Evolutionary conservation across 2,329 filamentous ascomycete species (phyloP).

Genomic region (Domatiomyces globalis): DNA sequence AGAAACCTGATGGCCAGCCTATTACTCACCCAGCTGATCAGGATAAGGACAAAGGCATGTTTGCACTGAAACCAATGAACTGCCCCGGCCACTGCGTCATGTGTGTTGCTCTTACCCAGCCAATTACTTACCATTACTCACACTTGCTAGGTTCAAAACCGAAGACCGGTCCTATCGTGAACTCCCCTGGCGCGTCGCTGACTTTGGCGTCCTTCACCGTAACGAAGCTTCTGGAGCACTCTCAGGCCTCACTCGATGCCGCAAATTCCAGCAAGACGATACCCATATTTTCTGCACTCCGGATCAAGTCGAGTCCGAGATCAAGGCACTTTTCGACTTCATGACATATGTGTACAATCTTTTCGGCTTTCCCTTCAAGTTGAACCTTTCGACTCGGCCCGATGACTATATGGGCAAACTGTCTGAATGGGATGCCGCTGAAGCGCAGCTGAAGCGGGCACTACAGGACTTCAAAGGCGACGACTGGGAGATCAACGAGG

Average conservation of each 20-base stretch:
- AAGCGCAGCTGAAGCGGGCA: constrained; percentile 63
- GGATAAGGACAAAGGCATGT: constrained; percentile 58
- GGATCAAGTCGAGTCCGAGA: constrained; percentile 61
- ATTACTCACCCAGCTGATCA: constrained; percentile 23
- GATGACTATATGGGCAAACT: constrained; percentile 82
- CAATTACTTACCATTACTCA: not conserved
- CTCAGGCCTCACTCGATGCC: constrained; percentile 77
- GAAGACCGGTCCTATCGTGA: constrained; percentile 77
- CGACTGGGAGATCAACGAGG: constrained; percentile 80
- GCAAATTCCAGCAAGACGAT: constrained; percentile 92
- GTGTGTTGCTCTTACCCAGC: constrained; percentile 2
- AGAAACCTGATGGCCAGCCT: constrained; percentile 12
- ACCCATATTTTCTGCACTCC: constrained; percentile 89
- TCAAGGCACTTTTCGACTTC: constrained; percentile 77
- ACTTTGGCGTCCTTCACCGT: constrained; percentile 88
- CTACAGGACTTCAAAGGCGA: constrained; percentile 63
- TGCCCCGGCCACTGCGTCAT: constrained; percentile 89
- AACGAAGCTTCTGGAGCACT: constrained; percentile 92
- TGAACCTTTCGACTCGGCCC: constrained; percentile 81
- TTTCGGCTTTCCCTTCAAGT: constrained; percentile 78
- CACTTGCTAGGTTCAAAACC: constrained; percentile 46
- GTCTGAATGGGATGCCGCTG: constrained; percentile 78
- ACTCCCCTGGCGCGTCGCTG: constrained; percentile 79
- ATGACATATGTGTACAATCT: constrained; percentile 64
- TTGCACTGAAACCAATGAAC: constrained; percentile 93